Percentiles rank a stretch among this genome's conserved stretches.
Evolutionary conservation across 1,284 basidiomycete species (phyloP).

Genomic region (Meira miltonrushii): DNA sequence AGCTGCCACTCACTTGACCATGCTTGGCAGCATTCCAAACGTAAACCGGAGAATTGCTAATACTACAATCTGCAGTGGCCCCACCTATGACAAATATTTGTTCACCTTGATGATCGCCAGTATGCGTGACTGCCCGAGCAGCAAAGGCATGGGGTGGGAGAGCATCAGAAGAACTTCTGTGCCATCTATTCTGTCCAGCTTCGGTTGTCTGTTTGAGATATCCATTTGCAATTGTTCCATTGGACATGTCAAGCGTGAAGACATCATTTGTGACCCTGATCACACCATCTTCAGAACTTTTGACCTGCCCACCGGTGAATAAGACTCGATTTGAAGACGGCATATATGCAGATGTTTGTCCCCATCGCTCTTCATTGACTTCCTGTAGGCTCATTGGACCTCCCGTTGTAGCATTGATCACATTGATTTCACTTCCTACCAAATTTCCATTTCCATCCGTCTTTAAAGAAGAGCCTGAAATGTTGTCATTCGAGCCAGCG

Average conservation of each 20-base stretch:
- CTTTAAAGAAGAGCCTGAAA: too few relatives aligned
- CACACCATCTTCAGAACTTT: conserved; percentile 1
- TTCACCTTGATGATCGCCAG: conserved; percentile 11
- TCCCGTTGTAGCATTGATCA: too few relatives aligned
- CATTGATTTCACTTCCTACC: too few relatives aligned
- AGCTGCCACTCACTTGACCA: neutral
- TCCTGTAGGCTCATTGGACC: too few relatives aligned
- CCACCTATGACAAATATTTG: conserved; percentile 27
- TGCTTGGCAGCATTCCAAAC: neutral
- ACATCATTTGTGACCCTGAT: conserved; percentile 26
- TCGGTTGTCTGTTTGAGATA: conserved; percentile 9
- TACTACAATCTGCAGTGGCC: conserved; percentile 17
- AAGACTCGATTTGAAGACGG: conserved; percentile 18
- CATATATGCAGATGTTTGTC: conserved; percentile 43
- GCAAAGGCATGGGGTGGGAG: conserved; percentile 21
- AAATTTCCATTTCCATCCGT: too few relatives aligned
- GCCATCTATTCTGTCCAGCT: neutral
- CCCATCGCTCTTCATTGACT: conserved; percentile 27
- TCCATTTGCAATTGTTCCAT: conserved; percentile 1
- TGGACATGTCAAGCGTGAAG: conserved; percentile 21
- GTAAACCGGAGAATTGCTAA: neutral
- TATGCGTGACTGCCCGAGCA: conserved; percentile 9
- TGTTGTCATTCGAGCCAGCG: too few relatives aligned
- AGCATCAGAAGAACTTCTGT: neutral
- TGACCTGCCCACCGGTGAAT: conserved; percentile 24